phyloP scores from a whole-genome alignment of 306 rosid genomes.

The Trifolium fragiferum region DNA sequence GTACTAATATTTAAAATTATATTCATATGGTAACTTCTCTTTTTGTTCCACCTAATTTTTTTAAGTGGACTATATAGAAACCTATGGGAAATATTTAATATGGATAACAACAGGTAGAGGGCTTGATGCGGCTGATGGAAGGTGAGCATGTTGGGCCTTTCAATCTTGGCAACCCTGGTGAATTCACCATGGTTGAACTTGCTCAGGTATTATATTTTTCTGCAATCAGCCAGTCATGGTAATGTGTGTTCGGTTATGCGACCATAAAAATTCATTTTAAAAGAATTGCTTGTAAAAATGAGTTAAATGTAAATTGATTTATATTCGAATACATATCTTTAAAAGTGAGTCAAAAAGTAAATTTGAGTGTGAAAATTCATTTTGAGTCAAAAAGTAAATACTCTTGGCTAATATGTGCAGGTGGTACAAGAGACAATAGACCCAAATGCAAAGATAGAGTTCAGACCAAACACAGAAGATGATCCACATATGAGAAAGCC shows the following conservation, averaged over 20 bases:
- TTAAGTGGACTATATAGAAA: neutral
- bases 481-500: conserved; percentile 98
- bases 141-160: conserved; percentile 96
- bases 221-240: no score
- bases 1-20: no score
- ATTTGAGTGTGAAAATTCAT: no score
- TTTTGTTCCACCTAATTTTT: no score
- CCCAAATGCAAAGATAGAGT: conserved; percentile 86
- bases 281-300: no score
- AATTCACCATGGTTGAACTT: conserved; percentile 98
- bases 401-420: conserved; percentile 40
- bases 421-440: conserved; percentile 92
- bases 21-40: no score
- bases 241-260: no score
- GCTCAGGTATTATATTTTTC: conserved; percentile 64
- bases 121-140: conserved; percentile 87
- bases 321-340: no score
- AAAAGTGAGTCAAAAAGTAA: no score
- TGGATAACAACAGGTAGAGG: conserved; percentile 68
- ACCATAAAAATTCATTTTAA: no score
- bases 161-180: conserved; percentile 97
- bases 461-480: conserved; percentile 91
- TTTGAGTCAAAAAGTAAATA: no score
- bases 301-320: no score
- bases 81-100: neutral